A percentile compares a stretch with the other conserved stretches of the same genome.
These are phyloP conservation scores for Colletotrichum sidae DNA, from an alignment of 2,329 filamentous ascomycete species.

Conservation along the genomic window DNA sequence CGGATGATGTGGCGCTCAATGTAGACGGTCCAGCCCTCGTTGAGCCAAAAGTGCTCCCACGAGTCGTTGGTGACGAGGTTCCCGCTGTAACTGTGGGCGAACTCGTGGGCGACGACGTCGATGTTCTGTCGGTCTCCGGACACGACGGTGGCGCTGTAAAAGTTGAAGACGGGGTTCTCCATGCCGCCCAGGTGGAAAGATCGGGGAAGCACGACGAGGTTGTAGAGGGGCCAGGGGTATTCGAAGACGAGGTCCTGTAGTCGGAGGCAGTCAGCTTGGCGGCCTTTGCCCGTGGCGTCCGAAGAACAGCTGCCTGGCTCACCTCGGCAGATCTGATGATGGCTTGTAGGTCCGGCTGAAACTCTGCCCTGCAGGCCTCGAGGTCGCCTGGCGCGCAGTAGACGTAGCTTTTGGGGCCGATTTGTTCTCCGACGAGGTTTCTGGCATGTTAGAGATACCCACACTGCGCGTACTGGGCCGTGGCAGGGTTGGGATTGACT, in stretches of 20 bases:
- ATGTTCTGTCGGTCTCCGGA: slow-evolving; percentile 14
- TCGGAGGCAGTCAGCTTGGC: not conserved
- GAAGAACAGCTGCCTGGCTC: not conserved
- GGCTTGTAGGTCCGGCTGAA: slow-evolving; percentile 91
- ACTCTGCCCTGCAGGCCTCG: slow-evolving; percentile 85
- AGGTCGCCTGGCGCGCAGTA: slow-evolving; percentile 90
- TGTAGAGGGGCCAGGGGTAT: slow-evolving; percentile 95
- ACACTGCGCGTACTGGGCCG: not conserved
- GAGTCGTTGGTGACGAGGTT: slow-evolving; percentile 34
- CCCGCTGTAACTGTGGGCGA: slow-evolving; percentile 33
- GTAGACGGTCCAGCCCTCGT: slow-evolving; percentile 27
- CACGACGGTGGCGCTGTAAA: slow-evolving; percentile 81
- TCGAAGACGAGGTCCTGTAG: slow-evolving; percentile 75
- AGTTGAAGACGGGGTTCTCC: slow-evolving; percentile 95
- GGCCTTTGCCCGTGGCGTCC: not conserved
- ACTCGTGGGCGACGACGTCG: slow-evolving; percentile 33
- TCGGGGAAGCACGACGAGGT: slow-evolving; percentile 83
- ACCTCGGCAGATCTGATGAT: slow-evolving; percentile 86
- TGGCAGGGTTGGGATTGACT: not conserved
- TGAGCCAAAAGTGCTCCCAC: slow-evolving; percentile 35
- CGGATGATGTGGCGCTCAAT: slow-evolving; percentile 24
- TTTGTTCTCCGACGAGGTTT: slow-evolving; percentile 83
- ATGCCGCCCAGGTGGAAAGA: slow-evolving; percentile 53
- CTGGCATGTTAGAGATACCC: slow-evolving; percentile 58
- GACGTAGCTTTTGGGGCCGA: slow-evolving; percentile 88